phyloP scores from a whole-genome alignment of 2,329 filamentous ascomycete species.

The Exutisphaerella laricina region DNA sequence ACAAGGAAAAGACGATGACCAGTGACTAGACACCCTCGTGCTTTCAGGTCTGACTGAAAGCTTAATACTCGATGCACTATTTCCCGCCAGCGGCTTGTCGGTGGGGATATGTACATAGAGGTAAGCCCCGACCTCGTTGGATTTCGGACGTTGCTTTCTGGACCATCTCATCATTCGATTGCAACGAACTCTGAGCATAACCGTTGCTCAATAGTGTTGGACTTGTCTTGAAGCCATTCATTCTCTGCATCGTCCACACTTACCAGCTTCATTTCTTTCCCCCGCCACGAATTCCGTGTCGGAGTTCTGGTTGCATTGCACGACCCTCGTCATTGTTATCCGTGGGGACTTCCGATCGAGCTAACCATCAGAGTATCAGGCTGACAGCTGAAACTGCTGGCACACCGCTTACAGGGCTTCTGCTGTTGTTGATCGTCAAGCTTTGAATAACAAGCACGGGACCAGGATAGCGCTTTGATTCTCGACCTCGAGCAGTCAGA shows the following conservation, averaged over 20 bases:
- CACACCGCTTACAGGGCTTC: constrained; percentile 7
- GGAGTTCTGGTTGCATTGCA: constrained; percentile 11
- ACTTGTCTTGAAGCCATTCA: constrained; percentile 7
- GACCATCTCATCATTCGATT: constrained; percentile 13
- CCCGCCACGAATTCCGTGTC: constrained; percentile 1
- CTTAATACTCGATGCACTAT: constrained; percentile 17
- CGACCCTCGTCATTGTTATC: constrained; percentile 9
- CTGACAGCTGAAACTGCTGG: constrained; percentile 15
- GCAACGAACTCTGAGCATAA: constrained; percentile 9
- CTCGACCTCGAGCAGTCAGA: constrained; percentile 6
- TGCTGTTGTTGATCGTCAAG: not conserved
- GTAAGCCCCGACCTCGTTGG: constrained; percentile 20
- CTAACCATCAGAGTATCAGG: constrained; percentile 13
- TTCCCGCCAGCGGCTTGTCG: constrained; percentile 14
- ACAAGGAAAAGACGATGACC: constrained; percentile 9
- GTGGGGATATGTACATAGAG: constrained; percentile 25
- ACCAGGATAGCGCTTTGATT: not conserved
- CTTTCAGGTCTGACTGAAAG: constrained; percentile 17
- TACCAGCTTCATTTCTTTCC: constrained; percentile 8
- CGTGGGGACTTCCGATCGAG: constrained; percentile 18
- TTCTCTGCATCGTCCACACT: constrained; percentile 12
- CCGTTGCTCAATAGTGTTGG: constrained; percentile 7
- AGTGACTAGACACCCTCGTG: constrained; percentile 9
- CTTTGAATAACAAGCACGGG: not conserved
- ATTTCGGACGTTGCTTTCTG: constrained; percentile 22